A percentile compares a stretch with the other conserved stretches of the same genome.
Evolutionary conservation across 192 early-diverging fungal genomes (phyloP).

Genomic region (Backusella australiensis): DNA sequence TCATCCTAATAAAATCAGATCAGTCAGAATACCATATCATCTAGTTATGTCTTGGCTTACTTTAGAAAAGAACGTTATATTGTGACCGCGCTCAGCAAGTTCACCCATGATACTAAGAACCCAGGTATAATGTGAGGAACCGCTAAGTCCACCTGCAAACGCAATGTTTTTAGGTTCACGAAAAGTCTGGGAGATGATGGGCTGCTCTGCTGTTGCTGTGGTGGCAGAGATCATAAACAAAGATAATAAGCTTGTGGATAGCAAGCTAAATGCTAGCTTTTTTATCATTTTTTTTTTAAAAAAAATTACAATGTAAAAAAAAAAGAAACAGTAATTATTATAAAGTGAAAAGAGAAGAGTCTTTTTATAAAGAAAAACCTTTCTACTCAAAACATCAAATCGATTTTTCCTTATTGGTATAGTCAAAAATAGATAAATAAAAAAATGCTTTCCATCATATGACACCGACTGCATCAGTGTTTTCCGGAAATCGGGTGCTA

Average conservation of each 20-base stretch:
- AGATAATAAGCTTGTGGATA: neutral
- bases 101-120: neutral
- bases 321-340: neutral
- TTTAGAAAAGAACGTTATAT: neutral
- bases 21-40: neutral
- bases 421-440: neutral
- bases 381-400: neutral
- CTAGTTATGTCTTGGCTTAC: neutral
- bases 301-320: neutral
- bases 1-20: neutral
- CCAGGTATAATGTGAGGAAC: slow-evolving; percentile 1
- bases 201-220: neutral
- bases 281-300: neutral
- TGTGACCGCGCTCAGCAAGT: slow-evolving; percentile 3
- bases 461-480: neutral
- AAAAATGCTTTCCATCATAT: neutral
- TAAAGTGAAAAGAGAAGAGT: neutral
- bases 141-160: neutral
- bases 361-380: neutral
- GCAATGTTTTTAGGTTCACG: slow-evolving; percentile 10
- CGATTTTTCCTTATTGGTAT: too few species aligned
- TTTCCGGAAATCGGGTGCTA: neutral
- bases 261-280: neutral
- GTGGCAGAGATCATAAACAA: neutral
- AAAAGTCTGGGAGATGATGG: neutral